Conservation (phyloP, 1,284 basidiomycete species). For the Tremellales sp. region DNA sequence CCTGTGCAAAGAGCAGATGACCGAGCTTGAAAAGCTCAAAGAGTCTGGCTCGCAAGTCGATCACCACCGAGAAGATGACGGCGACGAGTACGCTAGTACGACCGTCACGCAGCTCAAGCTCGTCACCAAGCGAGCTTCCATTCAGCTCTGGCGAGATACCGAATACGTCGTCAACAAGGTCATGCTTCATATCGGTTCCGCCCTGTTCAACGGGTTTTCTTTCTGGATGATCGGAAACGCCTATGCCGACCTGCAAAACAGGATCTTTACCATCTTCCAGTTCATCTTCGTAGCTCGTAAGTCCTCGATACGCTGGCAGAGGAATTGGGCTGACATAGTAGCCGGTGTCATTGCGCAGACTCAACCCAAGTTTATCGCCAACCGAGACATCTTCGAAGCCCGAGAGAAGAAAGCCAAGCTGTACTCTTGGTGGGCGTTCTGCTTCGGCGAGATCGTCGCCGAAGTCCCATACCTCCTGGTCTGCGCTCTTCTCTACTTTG, state of each 20-base stretch:
- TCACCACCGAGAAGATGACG: slow-evolving; percentile 20
- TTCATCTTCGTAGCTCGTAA: slow-evolving; percentile 45
- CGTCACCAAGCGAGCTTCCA: slow-evolving; percentile 34
- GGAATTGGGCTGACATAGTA: not conserved
- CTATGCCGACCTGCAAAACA: slow-evolving; percentile 28
- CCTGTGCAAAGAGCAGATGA: slow-evolving; percentile 43
- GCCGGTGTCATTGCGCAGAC: slow-evolving; percentile 44
- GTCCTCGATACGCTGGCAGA: not conserved
- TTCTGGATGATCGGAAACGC: slow-evolving; percentile 39
- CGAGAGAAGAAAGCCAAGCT: slow-evolving; percentile 46
- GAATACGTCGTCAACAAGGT: slow-evolving; percentile 45
- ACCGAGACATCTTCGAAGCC: slow-evolving; percentile 45
- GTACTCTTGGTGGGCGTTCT: slow-evolving; percentile 43
- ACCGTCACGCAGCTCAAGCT: slow-evolving; percentile 31
- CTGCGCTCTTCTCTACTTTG: slow-evolving; percentile 41
- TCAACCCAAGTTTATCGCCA: slow-evolving; percentile 48
- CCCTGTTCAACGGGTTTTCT: slow-evolving; percentile 43
- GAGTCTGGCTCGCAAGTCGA: slow-evolving; percentile 5
- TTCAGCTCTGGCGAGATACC: slow-evolving; percentile 39
- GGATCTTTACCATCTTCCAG: slow-evolving; percentile 42
- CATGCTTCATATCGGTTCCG: slow-evolving; percentile 14
- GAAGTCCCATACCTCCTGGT: slow-evolving; percentile 43
- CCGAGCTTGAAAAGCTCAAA: slow-evolving; percentile 47
- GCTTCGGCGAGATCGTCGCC: slow-evolving; percentile 40
- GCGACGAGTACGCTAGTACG: slow-evolving; percentile 37